Percentiles rank a stretch among this genome's conserved stretches.
phyloP scores from a whole-genome alignment of 2,329 filamentous ascomycete genomes.

The Sordariomycetes sp. region DNA sequence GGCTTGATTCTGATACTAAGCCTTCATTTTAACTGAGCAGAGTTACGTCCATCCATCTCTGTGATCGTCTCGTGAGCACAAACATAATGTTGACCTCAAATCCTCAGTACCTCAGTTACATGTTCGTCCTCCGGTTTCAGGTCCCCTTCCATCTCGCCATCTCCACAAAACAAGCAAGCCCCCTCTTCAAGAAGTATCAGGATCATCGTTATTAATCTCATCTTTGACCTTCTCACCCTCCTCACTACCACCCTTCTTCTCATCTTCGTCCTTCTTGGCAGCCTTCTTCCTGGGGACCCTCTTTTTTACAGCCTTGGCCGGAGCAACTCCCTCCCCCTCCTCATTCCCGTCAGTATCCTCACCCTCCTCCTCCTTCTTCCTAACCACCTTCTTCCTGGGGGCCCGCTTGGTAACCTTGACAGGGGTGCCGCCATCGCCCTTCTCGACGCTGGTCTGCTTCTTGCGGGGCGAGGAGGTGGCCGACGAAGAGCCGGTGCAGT shows the following conservation, averaged over 20 bases:
- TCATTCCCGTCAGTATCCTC: no score
- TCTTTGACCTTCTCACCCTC: slow-evolving; percentile 7
- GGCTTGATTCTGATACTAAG: neutral
- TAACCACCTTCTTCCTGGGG: slow-evolving; percentile 15
- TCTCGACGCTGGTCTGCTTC: slow-evolving; percentile 11
- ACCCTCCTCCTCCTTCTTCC: neutral
- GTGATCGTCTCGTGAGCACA: neutral
- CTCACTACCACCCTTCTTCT: slow-evolving; percentile 2
- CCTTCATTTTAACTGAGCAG: neutral
- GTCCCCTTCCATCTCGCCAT: no score
- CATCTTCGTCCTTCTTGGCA: neutral
- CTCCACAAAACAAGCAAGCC: no score
- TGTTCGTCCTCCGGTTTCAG: neutral
- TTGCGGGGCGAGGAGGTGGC: slow-evolving; percentile 9
- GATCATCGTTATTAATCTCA: slow-evolving; percentile 7
- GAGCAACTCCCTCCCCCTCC: slow-evolving; percentile 7
- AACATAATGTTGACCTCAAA: neutral
- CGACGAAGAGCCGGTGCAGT: slow-evolving; percentile 18
- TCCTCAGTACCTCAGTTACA: neutral
- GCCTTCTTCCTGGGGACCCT: slow-evolving; percentile 16
- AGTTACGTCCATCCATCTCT: neutral
- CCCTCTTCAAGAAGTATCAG: neutral
- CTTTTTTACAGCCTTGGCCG: slow-evolving; percentile 18
- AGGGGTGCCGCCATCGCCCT: slow-evolving; percentile 8
- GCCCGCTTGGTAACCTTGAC: slow-evolving; percentile 19